phyloP scores from a whole-genome alignment of 306 rosid genomes.

The Malus orientalis region DNA sequence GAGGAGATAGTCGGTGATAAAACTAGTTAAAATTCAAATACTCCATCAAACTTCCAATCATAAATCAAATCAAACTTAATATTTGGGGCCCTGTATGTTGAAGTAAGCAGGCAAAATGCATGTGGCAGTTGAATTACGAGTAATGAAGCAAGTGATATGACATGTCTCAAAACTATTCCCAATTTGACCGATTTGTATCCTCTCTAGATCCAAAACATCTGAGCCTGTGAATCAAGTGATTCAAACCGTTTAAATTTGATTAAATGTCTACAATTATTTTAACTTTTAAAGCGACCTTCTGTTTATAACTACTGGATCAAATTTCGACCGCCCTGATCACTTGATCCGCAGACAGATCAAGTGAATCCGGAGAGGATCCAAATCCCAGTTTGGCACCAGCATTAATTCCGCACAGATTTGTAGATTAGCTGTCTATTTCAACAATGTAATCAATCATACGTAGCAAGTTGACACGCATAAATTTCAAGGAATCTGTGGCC shows the following conservation, averaged over 20 bases:
- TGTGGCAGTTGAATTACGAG: neutral
- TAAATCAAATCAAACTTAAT: neutral
- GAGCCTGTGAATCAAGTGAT: too few species aligned
- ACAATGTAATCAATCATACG: neutral
- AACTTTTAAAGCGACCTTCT: too few species aligned
- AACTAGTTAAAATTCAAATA: neutral
- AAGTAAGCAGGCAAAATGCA: neutral
- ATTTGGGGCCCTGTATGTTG: neutral
- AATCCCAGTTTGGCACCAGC: neutral
- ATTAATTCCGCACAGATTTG: neutral
- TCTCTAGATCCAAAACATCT: too few species aligned
- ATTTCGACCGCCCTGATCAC: too few species aligned
- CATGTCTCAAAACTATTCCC: neutral
- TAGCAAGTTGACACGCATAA: neutral
- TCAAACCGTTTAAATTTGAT: too few species aligned
- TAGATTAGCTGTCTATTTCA: neutral
- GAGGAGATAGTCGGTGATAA: too few species aligned
- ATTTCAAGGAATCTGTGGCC: neutral
- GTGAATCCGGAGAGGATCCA: too few species aligned
- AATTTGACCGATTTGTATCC: neutral
- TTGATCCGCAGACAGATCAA: too few species aligned
- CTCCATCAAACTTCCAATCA: neutral
- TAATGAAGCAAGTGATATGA: neutral
- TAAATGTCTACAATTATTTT: too few species aligned
- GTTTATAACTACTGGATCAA: too few species aligned